A percentile compares a stretch with the other conserved stretches of the same genome.
Evolutionary conservation across 352 stramenopile species (phyloP).

Genomic region (Phytophthora lateralis): DNA sequence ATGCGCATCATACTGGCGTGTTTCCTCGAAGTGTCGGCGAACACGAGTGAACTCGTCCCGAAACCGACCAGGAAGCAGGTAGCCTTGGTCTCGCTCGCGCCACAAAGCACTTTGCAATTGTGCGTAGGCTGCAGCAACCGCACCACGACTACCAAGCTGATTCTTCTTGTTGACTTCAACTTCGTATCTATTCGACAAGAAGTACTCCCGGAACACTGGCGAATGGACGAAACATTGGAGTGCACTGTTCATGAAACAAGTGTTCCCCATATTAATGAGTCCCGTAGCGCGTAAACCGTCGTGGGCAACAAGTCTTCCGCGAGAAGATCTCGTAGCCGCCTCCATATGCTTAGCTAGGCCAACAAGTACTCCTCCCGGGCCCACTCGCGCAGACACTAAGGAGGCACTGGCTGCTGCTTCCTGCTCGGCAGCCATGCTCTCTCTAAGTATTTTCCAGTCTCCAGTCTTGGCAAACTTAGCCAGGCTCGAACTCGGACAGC

Average conservation of each 20-base stretch:
- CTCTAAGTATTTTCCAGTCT: slow-evolving; percentile 38
- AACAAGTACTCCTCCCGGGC: slow-evolving; percentile 32
- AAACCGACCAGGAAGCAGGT: slow-evolving; percentile 57
- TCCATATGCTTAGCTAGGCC: slow-evolving; percentile 40
- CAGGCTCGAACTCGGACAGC: slow-evolving; percentile 34
- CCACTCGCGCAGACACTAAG: slow-evolving; percentile 15
- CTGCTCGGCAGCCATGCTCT: slow-evolving; percentile 36
- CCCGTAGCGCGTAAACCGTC: slow-evolving; percentile 62
- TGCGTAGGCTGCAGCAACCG: slow-evolving; percentile 90
- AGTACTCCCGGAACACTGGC: slow-evolving; percentile 94
- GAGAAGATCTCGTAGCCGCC: slow-evolving; percentile 32
- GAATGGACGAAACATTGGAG: slow-evolving; percentile 95
- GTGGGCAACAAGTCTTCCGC: slow-evolving; percentile 39
- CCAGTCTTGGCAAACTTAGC: slow-evolving; percentile 41
- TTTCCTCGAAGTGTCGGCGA: slow-evolving; percentile 72
- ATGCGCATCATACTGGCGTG: slow-evolving; percentile 96
- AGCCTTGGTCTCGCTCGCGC: slow-evolving; percentile 57
- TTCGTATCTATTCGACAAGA: slow-evolving; percentile 91
- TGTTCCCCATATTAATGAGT: slow-evolving; percentile 87
- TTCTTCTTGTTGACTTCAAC: slow-evolving; percentile 96
- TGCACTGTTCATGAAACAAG: slow-evolving; percentile 90
- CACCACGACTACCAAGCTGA: slow-evolving; percentile 89
- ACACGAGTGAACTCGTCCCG: slow-evolving; percentile 74
- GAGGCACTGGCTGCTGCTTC: slow-evolving; percentile 21
- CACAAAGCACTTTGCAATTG: slow-evolving; percentile 73